Percentiles rank a stretch among this genome's conserved stretches.
Evolutionary conservation across 805 yeast species (phyloP).

Genomic region (Starmerella stellata): DNA sequence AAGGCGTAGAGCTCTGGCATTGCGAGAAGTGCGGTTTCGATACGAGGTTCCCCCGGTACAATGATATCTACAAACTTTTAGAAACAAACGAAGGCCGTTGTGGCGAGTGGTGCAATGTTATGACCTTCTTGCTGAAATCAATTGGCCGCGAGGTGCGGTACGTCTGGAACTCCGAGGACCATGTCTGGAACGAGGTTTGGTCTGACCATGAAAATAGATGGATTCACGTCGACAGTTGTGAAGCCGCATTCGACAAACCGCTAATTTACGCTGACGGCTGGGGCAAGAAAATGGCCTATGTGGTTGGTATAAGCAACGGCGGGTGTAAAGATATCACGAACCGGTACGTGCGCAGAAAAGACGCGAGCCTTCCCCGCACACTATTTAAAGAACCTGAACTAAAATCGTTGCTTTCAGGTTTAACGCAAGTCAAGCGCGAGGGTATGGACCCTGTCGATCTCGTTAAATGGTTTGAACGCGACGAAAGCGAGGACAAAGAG

Average conservation of each 20-base stretch:
- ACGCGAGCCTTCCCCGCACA: conserved; percentile 32
- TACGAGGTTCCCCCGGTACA: conserved; percentile 59
- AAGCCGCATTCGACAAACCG: conserved; percentile 70
- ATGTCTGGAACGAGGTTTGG: conserved; percentile 84
- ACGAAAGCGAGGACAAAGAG: conserved; percentile 17
- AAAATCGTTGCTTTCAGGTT: conserved; percentile 21
- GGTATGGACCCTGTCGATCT: conserved; percentile 13
- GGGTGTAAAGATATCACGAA: conserved; percentile 53
- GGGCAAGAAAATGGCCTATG: conserved; percentile 88
- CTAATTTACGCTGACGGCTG: conserved; percentile 60
- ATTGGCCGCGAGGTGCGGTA: conserved; percentile 50
- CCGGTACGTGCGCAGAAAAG: conserved; percentile 38
- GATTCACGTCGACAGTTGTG: conserved; percentile 81
- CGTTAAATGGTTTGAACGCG: conserved; percentile 14
- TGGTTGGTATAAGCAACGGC: conserved; percentile 42
- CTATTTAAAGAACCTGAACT: conserved; percentile 26
- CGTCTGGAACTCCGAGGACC: conserved; percentile 82
- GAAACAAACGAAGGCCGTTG: conserved; percentile 60
- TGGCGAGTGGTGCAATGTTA: conserved; percentile 90
- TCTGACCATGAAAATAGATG: conserved; percentile 44
- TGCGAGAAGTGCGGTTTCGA: conserved; percentile 35
- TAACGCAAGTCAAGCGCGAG: conserved; percentile 10
- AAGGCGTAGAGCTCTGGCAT: conserved; percentile 42
- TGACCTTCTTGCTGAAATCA: conserved; percentile 49
- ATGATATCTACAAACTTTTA: conserved; percentile 44